phyloP scores from a whole-genome alignment of 345 rosid genomes.

The Aegle marmelos region DNA sequence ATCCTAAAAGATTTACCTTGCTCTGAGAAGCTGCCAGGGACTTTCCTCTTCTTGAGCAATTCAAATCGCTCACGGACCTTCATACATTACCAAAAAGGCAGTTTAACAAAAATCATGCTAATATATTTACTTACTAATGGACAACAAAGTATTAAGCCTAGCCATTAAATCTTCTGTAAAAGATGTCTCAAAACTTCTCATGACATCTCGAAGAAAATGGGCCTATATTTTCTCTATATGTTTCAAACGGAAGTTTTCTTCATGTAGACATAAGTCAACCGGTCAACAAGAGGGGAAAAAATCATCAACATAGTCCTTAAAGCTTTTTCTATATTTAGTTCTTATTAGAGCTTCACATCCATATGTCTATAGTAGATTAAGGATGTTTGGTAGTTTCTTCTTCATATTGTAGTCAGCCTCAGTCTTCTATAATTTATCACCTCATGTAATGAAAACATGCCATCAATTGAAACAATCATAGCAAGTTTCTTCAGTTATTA shows the following conservation, averaged over 20 bases:
- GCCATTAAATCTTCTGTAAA: not conserved
- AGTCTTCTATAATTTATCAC: not conserved
- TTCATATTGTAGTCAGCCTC: not conserved
- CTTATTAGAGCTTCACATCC: not conserved
- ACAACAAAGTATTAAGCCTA: not conserved
- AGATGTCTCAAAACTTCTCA: not conserved
- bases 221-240: not conserved
- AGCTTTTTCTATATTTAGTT: not conserved
- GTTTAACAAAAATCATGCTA: not conserved
- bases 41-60: slow-evolving; percentile 72
- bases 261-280: not conserved
- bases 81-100: slow-evolving; percentile 4
- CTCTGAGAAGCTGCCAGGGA: slow-evolving; percentile 86
- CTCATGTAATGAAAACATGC: not conserved
- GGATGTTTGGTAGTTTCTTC: not conserved
- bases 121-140: too few species aligned
- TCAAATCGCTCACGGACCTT: slow-evolving; percentile 95
- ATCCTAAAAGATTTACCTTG: slow-evolving; percentile 47
- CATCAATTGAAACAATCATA: not conserved
- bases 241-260: not conserved
- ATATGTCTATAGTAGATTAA: not conserved
- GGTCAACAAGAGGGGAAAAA: not conserved
- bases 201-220: not conserved
- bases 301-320: not conserved
- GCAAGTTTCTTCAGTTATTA: not conserved